phyloP scores from a whole-genome alignment of 2,329 filamentous ascomycete genomes.

The Ustulina deusta region DNA sequence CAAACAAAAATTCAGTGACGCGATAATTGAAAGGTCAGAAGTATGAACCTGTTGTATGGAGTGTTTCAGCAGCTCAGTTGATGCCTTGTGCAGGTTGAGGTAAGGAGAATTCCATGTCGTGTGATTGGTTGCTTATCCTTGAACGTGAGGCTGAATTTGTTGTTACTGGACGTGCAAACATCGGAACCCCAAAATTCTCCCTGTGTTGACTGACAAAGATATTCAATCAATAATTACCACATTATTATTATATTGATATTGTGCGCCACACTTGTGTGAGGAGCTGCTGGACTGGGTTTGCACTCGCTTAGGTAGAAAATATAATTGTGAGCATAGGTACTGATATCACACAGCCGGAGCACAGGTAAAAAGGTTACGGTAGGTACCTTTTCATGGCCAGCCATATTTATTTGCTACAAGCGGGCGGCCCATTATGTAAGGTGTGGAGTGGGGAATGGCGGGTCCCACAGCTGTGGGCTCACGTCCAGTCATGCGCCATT shows the following conservation, averaged over 20 bases:
- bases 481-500: slow-evolving; percentile 15
- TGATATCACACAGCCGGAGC: not conserved
- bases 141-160: slow-evolving; percentile 29
- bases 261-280: not conserved
- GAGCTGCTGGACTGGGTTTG: not conserved
- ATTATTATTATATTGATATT: not conserved
- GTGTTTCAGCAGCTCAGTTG: too few relatives aligned
- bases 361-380: slow-evolving; percentile 1
- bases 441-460: slow-evolving; percentile 18
- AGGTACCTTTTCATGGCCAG: too few relatives aligned
- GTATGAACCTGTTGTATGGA: not conserved
- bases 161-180: not conserved
- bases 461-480: slow-evolving; percentile 7
- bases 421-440: slow-evolving; percentile 6
- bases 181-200: not conserved
- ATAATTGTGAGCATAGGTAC: not conserved
- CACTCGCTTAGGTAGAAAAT: not conserved
- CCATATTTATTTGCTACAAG: not conserved
- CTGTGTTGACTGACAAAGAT: not conserved
- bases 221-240: not conserved
- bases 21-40: not conserved
- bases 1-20: not conserved
- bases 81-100: not conserved
- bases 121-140: slow-evolving; percentile 23
- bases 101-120: slow-evolving; percentile 1